Evolutionary conservation across 352 stramenopile species (phyloP).

Genomic region (Phytophthora cactorum): DNA sequence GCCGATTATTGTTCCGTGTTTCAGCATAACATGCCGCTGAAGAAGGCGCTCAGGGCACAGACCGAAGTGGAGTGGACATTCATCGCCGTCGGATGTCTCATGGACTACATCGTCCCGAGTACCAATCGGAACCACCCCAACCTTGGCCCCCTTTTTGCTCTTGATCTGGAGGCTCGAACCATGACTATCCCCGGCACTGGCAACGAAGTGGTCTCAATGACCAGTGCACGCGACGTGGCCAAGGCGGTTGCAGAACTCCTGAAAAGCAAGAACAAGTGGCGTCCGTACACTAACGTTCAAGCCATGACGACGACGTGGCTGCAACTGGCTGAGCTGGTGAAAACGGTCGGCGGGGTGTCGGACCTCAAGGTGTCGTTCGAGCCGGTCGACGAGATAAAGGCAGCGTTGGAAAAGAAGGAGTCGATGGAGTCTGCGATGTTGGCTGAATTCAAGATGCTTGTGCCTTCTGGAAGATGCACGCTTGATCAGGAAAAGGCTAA

Average conservation of each 20-base stretch:
- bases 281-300: conserved; percentile 38
- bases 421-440: conserved; percentile 1
- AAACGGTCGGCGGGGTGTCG: conserved; percentile 20
- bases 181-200: conserved; percentile 44
- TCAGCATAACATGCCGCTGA: conserved; percentile 15
- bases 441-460: conserved; percentile 34
- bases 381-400: conserved; percentile 25
- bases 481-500: conserved; percentile 41
- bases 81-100: conserved; percentile 36
- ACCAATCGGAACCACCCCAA: conserved; percentile 33
- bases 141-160: conserved; percentile 5
- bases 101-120: conserved; percentile 41
- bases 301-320: conserved; percentile 45
- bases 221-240: conserved; percentile 32
- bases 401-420: conserved; percentile 13
- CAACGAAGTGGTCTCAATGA: conserved; percentile 34
- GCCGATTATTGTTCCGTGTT: no score
- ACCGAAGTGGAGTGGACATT: conserved; percentile 47
- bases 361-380: conserved; percentile 35
- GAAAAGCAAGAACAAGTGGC: conserved; percentile 37
- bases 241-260: conserved; percentile 31
- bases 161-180: conserved; percentile 36
- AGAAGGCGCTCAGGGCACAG: conserved; percentile 30
- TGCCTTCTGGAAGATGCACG: neutral
- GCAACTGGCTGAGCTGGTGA: conserved; percentile 33